Conservation (phyloP, 2,329 filamentous ascomycete genomes). For the Pyrenophora teres region DNA sequence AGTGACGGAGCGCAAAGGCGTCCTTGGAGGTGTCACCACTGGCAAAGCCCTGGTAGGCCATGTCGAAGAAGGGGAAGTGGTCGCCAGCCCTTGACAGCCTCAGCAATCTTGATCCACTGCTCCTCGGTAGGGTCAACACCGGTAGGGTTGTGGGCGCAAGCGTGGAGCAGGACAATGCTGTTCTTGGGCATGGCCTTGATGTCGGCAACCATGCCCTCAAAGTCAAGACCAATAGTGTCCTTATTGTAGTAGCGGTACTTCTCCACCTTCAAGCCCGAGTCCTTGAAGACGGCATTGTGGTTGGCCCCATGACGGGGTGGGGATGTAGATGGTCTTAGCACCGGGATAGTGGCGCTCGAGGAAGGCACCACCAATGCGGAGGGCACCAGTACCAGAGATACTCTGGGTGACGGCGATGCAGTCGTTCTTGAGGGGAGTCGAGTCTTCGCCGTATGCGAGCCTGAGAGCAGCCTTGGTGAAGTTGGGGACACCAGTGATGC, state of each 20-base stretch:
- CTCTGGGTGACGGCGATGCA: constrained; percentile 93
- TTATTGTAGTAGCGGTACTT: constrained; percentile 99
- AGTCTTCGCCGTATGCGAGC: constrained; percentile 87
- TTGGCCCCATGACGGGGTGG: constrained; percentile 97
- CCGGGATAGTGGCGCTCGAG: constrained; percentile 87
- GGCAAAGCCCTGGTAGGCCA: constrained; percentile 99
- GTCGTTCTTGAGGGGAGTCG: constrained; percentile 71
- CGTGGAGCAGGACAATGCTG: constrained; percentile 92
- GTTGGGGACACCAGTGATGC: constrained; percentile 92
- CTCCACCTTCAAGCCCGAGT: constrained; percentile 86
- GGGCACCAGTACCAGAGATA: constrained; percentile 95
- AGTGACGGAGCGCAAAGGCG: constrained; percentile 91
- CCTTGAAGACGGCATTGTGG: constrained; percentile 94
- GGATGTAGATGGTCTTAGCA: constrained; percentile 95
- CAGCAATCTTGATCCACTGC: constrained; percentile 91
- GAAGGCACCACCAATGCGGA: constrained; percentile 94
- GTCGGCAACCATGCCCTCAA: constrained; percentile 88
- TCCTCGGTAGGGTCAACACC: constrained; percentile 90
- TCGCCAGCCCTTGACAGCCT: constrained; percentile 81
- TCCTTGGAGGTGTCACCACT: constrained; percentile 90
- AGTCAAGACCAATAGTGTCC: constrained; percentile 97
- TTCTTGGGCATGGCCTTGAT: constrained; percentile 85
- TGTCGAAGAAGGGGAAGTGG: constrained; percentile 98
- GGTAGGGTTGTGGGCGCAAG: constrained; percentile 97
- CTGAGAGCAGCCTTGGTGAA: constrained; percentile 92